A percentile compares a stretch with the other conserved stretches of the same genome.
These are phyloP conservation scores for Borovskyia barvae DNA, from an alignment of 208 protist species.

Conservation along the genomic window DNA sequence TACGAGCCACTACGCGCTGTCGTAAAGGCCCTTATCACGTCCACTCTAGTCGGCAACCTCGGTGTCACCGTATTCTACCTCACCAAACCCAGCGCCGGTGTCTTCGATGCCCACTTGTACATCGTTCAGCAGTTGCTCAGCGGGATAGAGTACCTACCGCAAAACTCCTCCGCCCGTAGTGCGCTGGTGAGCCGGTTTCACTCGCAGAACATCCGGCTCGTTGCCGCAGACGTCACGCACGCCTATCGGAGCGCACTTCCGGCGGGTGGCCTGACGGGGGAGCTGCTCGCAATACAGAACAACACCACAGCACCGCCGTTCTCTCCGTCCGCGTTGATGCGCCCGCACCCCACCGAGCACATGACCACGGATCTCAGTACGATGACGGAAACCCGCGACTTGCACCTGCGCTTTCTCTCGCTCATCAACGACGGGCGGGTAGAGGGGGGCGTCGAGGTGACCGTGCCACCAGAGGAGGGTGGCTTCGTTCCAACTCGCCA, in stretches of 20 bases:
- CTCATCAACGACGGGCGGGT: conserved; percentile 67
- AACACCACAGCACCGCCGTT: background rate
- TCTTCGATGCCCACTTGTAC: conserved; percentile 86
- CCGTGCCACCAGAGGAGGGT: conserved; percentile 60
- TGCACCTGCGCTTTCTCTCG: conserved; percentile 54
- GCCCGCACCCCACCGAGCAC: conserved; percentile 10
- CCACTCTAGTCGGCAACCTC: conserved; percentile 69
- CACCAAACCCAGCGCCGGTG: conserved; percentile 65
- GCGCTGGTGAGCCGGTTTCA: conserved; percentile 52
- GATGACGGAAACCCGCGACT: conserved; percentile 31
- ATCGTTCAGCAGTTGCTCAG: conserved; percentile 75
- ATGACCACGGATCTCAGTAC: conserved; percentile 8
- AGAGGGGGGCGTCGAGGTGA: conserved; percentile 40
- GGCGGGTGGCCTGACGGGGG: background rate
- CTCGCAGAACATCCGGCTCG: conserved; percentile 65
- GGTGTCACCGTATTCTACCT: conserved; percentile 84
- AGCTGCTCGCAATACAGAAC: background rate
- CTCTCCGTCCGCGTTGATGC: background rate
- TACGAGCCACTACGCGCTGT: conserved; percentile 76
- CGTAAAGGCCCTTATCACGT: conserved; percentile 76
- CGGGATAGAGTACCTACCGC: conserved; percentile 51
- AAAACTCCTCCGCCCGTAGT: conserved; percentile 27
- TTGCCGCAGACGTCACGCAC: conserved; percentile 62
- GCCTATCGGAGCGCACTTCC: conserved; percentile 32
- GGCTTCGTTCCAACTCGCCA: conserved; percentile 24